Conservation (phyloP, 2,329 filamentous ascomycete genomes). For the Drechslera avenae region DNA sequence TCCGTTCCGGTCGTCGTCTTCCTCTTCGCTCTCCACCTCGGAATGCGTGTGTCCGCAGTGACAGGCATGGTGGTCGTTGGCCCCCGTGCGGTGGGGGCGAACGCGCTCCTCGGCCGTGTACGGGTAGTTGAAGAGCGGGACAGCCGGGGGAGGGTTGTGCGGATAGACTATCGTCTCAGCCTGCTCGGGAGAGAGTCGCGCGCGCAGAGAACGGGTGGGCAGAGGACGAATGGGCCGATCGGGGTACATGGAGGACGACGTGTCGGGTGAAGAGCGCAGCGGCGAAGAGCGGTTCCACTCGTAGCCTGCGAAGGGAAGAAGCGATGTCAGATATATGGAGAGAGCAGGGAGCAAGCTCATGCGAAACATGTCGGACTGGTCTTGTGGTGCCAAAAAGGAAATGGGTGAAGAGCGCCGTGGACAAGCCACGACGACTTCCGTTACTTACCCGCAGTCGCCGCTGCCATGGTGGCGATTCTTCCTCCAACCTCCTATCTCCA, state of each 20-base stretch:
- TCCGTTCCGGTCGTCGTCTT: conserved; percentile 52
- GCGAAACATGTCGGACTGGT: conserved; percentile 17
- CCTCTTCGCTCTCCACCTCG: conserved; percentile 66
- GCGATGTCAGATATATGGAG: conserved; percentile 41
- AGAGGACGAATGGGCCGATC: conserved; percentile 92
- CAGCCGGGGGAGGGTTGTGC: conserved; percentile 70
- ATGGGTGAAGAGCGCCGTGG: conserved; percentile 28
- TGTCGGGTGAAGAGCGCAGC: conserved; percentile 63
- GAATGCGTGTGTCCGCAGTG: conserved; percentile 54
- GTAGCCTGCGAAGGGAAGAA: conserved; percentile 46
- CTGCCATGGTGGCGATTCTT: conserved; percentile 45
- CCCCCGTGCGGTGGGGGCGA: conserved; percentile 51
- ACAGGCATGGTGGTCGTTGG: conserved; percentile 57
- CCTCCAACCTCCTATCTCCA: conserved; percentile 28
- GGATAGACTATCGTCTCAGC: conserved; percentile 84
- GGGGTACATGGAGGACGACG: conserved; percentile 78
- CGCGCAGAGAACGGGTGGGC: conserved; percentile 85
- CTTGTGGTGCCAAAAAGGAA: conserved; percentile 26
- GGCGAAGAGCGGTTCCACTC: conserved; percentile 50
- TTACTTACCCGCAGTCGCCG: conserved; percentile 50
- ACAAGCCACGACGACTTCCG: conserved; percentile 25
- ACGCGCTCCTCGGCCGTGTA: conserved; percentile 44
- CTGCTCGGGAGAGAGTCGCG: conserved; percentile 83
- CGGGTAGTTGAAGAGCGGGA: conserved; percentile 78
- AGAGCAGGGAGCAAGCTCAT: conserved; percentile 32